Evolutionary conservation across 2,329 filamentous ascomycete genomes (phyloP), one percentile per base, ranked within the genome.

Genomic region (Thermomyces lanuginosus): DNA sequence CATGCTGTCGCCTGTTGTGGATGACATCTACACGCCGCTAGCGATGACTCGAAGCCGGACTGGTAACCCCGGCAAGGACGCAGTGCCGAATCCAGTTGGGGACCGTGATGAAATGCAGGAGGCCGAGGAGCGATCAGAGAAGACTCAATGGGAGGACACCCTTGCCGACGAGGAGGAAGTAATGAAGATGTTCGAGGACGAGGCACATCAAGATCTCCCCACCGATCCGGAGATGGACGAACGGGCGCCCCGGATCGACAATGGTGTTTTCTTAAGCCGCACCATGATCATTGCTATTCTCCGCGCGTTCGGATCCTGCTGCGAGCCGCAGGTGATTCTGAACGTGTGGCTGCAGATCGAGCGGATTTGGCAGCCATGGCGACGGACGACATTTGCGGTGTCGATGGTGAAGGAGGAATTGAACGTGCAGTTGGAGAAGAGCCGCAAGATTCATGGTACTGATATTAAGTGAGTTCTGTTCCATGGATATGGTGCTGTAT

Each of bases 181-280:
- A 6, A 30, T 21, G 19, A 16, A 21, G 19, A 24, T 38, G n/a
- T 34, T 31, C 19, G 26, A 32, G 18, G 16, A 35, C 3, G 22
- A 27, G 9, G 29, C 27, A 4, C 24, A 23, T 10, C 25, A 20
- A 10, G 21, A 22, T 4, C 16, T 16, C n/a, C 14, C 25, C 8
- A 22, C 30, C 15, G 28, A 32, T 14, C 26, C 33, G 6, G 37
- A 37, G 6, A 27, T 35, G 16, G 38, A 45, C 12, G 35, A 42
- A 3, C 27, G 47, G 8, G 43, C 48, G 14, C 40, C 35, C 18
- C 44, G 43, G 22, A 40, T 55, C 10, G 48, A 55, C 18, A 55
- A 56, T 30, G 48, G 47, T 3, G 44, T 57, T 8, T 57, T 56
- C 26, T 35, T 58, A 6, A 53, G 54, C n/a, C 51, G 51, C 13